These are phyloP conservation scores for Daldinia concentrica DNA, from an alignment of 495 filamentous ascomycete species.

Conservation along the genomic window DNA sequence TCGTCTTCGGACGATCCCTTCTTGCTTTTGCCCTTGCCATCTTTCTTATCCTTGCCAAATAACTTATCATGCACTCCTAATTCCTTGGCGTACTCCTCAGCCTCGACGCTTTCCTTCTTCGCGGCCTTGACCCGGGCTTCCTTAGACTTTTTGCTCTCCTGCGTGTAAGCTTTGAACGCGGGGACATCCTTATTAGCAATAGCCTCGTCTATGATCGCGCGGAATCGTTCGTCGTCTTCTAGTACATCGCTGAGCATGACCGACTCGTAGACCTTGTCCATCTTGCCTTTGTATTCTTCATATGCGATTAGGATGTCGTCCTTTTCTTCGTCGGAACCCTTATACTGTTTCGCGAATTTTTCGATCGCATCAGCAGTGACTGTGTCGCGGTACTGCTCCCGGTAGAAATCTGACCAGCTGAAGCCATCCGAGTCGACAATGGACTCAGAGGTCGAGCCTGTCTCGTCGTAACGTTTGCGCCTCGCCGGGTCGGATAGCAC, in stretches of 20 bases:
- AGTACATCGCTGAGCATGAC: slow-evolving; percentile 87
- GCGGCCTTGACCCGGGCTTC: slow-evolving; percentile 71
- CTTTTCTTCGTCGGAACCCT: slow-evolving; percentile 86
- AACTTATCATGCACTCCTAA: slow-evolving; percentile 71
- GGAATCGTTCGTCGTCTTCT: slow-evolving; percentile 88
- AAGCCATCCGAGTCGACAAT: slow-evolving; percentile 77
- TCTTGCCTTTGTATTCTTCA: slow-evolving; percentile 70
- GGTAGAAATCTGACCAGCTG: slow-evolving; percentile 89
- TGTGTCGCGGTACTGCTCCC: slow-evolving; percentile 76
- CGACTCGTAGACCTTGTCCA: slow-evolving; percentile 77
- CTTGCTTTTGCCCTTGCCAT: slow-evolving; percentile 50
- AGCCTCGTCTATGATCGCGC: slow-evolving; percentile 80
- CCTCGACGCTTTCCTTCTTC: slow-evolving; percentile 73
- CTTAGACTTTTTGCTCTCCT: slow-evolving; percentile 72
- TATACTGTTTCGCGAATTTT: slow-evolving; percentile 77
- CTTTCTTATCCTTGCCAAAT: slow-evolving; percentile 53
- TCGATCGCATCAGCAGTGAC: slow-evolving; percentile 75
- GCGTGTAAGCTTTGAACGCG: slow-evolving; percentile 70
- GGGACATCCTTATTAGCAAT: slow-evolving; percentile 73
- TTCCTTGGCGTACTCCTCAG: slow-evolving; percentile 74
- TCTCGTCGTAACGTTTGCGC: slow-evolving; percentile 85
- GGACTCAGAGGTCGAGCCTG: slow-evolving; percentile 84
- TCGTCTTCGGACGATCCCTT: slow-evolving; percentile 53
- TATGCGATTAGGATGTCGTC: slow-evolving; percentile 81
- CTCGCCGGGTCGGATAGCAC: slow-evolving; percentile 83